Evolutionary conservation across 192 early-diverging fungal genomes (phyloP).

Genomic region (Linnemannia hyalina): DNA sequence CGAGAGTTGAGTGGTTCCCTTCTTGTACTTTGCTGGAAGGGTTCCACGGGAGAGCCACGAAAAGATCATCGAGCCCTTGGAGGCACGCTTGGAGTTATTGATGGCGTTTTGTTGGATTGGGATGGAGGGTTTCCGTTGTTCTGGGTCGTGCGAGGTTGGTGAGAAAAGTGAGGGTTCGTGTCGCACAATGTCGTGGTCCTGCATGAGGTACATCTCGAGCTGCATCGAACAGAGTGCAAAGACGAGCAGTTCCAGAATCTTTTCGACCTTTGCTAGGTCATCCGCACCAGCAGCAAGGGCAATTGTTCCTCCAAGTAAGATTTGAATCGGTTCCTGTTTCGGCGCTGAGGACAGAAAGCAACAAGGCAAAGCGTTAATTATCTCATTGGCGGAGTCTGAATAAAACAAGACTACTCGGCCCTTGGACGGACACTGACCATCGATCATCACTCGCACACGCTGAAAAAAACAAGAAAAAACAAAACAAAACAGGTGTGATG

Average conservation of each 20-base stretch:
- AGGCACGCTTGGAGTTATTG: conserved; percentile 40
- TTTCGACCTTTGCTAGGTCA: conserved; percentile 75
- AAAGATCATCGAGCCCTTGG: conserved; percentile 50
- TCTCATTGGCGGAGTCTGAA: conserved; percentile 3
- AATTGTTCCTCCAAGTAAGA: conserved; percentile 44
- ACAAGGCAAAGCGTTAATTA: not conserved
- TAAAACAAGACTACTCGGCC: not conserved
- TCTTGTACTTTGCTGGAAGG: conserved; percentile 41
- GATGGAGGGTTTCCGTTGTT: conserved; percentile 15
- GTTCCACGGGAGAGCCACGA: conserved; percentile 51
- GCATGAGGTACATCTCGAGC: conserved; percentile 79
- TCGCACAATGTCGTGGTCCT: conserved; percentile 74
- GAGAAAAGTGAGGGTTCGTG: conserved; percentile 16
- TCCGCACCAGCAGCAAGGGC: conserved; percentile 38
- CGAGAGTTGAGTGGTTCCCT: conserved; percentile 31
- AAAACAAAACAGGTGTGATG: not conserved
- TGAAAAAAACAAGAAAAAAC: not conserved
- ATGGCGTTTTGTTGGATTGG: conserved; percentile 21
- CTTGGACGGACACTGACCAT: not conserved
- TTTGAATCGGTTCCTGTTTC: conserved; percentile 20
- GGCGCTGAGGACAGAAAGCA: conserved; percentile 8
- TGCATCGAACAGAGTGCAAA: conserved; percentile 83
- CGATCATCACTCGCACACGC: not conserved
- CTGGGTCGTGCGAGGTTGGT: conserved; percentile 17
- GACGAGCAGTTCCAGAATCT: conserved; percentile 79